phyloP scores from a whole-genome alignment of 495 filamentous ascomycete genomes.

The Penicillium angulare region DNA sequence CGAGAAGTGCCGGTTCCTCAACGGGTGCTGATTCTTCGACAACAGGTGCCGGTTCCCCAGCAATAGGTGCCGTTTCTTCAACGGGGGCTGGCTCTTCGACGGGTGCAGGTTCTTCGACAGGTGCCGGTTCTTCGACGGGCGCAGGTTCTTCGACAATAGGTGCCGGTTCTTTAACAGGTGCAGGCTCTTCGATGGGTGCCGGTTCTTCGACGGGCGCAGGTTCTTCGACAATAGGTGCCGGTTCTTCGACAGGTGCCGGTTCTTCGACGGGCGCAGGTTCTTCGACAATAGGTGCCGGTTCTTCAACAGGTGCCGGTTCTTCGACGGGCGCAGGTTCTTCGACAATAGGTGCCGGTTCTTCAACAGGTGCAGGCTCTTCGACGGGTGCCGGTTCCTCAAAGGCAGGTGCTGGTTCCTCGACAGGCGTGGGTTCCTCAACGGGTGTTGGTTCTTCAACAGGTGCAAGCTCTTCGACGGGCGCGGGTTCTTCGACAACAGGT shows the following conservation, averaged over 20 bases:
- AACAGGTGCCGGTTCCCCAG: slow-evolving; percentile 1
- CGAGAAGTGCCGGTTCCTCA: slow-evolving; percentile 1
- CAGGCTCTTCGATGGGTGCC: neutral
- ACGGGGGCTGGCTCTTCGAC: neutral
- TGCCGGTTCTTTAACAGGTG: neutral
- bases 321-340: slow-evolving; percentile 2
- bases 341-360: neutral
- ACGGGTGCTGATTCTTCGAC: slow-evolving; percentile 10
- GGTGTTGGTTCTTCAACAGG: neutral
- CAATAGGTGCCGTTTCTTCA: neutral
- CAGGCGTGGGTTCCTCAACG: neutral
- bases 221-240: neutral
- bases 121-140: neutral
- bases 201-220: slow-evolving; percentile 4
- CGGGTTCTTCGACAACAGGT: slow-evolving; percentile 2
- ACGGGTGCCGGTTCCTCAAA: neutral
- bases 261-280: slow-evolving; percentile 1
- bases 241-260: neutral
- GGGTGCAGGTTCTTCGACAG: neutral
- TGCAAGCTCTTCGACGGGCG: neutral
- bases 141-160: slow-evolving; percentile 2
- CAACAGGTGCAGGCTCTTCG: neutral
- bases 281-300: neutral
- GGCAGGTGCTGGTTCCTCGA: neutral
- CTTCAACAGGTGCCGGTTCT: neutral